These are phyloP conservation scores for Paradendryphiella salina DNA, from an alignment of 2,329 filamentous ascomycete genomes.

Conservation along the genomic window DNA sequence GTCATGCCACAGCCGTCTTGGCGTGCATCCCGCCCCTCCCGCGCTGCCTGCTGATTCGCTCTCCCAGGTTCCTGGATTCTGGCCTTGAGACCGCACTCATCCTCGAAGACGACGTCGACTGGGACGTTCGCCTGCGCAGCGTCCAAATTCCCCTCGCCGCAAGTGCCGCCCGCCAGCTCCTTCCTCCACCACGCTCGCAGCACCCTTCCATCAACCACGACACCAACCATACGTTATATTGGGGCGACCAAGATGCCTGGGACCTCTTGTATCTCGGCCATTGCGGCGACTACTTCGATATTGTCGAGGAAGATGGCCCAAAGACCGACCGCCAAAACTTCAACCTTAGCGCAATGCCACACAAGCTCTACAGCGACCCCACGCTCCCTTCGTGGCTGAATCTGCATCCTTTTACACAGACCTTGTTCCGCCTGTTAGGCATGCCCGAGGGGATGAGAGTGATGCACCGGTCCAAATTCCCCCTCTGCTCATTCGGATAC, in stretches of 20 bases:
- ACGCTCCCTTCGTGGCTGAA: slow-evolving; percentile 44
- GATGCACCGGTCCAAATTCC: slow-evolving; percentile 49
- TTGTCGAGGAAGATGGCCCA: slow-evolving; percentile 39
- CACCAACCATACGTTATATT: slow-evolving; percentile 43
- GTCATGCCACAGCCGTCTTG: slow-evolving; percentile 13
- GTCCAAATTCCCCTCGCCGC: slow-evolving; percentile 49
- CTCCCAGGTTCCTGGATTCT: slow-evolving; percentile 48
- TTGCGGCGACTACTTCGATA: slow-evolving; percentile 50
- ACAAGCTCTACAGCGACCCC: slow-evolving; percentile 44
- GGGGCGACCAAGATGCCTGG: slow-evolving; percentile 48
- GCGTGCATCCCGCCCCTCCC: slow-evolving; percentile 10
- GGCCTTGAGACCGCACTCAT: slow-evolving; percentile 50
- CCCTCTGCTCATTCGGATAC: slow-evolving; percentile 53
- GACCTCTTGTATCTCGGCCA: slow-evolving; percentile 52
- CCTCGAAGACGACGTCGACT: slow-evolving; percentile 53
- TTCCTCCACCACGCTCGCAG: slow-evolving; percentile 35
- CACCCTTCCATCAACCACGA: slow-evolving; percentile 23
- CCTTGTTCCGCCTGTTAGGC: slow-evolving; percentile 42
- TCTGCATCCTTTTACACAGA: slow-evolving; percentile 48
- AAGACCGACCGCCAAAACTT: slow-evolving; percentile 28
- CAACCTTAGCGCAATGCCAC: slow-evolving; percentile 40
- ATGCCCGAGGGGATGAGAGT: slow-evolving; percentile 45
- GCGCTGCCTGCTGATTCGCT: slow-evolving; percentile 19
- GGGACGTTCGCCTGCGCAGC: slow-evolving; percentile 51
- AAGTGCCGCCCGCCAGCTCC: slow-evolving; percentile 45